Conservation (phyloP, 352 stramenopile species). For the Phytophthora capsici region DNA sequence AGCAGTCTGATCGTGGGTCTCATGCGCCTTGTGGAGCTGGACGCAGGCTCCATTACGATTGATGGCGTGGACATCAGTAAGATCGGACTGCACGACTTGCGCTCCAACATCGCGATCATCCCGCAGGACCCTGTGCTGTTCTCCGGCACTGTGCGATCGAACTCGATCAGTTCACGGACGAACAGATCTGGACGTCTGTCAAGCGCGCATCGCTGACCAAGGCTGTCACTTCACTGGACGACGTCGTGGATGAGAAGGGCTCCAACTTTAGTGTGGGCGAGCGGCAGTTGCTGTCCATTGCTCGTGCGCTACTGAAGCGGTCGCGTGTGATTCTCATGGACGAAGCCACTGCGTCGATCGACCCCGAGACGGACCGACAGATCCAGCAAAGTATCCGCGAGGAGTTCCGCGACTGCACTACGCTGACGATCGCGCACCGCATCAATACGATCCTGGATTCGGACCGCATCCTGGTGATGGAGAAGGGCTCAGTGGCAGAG, state of each 20-base stretch:
- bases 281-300: not conserved
- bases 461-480: not conserved
- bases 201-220: slow-evolving; percentile 4
- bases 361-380: not conserved
- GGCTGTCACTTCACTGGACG: not conserved
- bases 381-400: not conserved
- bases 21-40: not conserved
- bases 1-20: not conserved
- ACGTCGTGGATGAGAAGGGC: not conserved
- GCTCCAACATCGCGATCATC: not conserved
- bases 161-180: not conserved
- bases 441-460: not conserved
- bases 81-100: not conserved
- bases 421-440: not conserved
- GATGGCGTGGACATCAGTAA: not conserved
- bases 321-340: slow-evolving; percentile 42
- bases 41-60: not conserved
- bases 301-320: not conserved
- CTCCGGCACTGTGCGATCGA: not conserved
- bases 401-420: not conserved
- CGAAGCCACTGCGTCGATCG: not conserved
- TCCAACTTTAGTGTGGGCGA: not conserved
- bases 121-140: not conserved
- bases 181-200: not conserved
- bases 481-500: not conserved